Evolutionary conservation across 768 basidiomycete genomes (phyloP), one percentile per base, ranked within the genome.

Genomic region (Tephrocybe sp.): DNA sequence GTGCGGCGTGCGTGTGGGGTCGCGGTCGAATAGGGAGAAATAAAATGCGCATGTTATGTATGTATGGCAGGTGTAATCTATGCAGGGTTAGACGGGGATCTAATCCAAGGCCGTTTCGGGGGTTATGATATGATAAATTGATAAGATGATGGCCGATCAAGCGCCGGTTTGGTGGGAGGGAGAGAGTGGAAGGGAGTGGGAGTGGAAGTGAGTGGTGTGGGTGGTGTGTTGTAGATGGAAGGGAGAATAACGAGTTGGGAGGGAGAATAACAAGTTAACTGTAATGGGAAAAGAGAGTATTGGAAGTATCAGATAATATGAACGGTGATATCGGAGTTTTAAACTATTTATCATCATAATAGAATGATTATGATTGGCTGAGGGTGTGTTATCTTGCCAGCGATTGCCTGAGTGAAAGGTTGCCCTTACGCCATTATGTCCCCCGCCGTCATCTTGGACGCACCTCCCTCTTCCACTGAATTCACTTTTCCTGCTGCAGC

Each of bases 341-440:
- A 58, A 55, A 20, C 4, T 35, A 48, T 20, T 52, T 53, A 57
- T 63, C 56, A 44, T 49, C 51, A 65, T 68, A 72, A 71, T 66
- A 43, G 52, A 23, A 20, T 45, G 7, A 40, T 48, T 56, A 33
- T 68, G 69, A 72, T 72, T 72, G 71, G 71, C 56, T 64, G 55
- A 39, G 20, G 22, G 60, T 57, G 59, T 63, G 69, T 66, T 66
- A 51, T 52, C 57, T 22, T 54, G 56, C 56, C 56, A 57, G 56
- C 55, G 44, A 54, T 63, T 63, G 61, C n/a, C 26, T 57, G 53
- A 49, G 44, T 51, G 54, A 44, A 59, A 36, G 49, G 45, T 43
- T 53, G 48, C 31, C 41, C 41, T 40, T 35, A 39, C 20, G 23
- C 39, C 17, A 46, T 34, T 31, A 60, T 60, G 59, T 60, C 59